Base-by-base conservation (phyloP, 305 asterid genomes). In the Nicotiana rustica region DNA sequence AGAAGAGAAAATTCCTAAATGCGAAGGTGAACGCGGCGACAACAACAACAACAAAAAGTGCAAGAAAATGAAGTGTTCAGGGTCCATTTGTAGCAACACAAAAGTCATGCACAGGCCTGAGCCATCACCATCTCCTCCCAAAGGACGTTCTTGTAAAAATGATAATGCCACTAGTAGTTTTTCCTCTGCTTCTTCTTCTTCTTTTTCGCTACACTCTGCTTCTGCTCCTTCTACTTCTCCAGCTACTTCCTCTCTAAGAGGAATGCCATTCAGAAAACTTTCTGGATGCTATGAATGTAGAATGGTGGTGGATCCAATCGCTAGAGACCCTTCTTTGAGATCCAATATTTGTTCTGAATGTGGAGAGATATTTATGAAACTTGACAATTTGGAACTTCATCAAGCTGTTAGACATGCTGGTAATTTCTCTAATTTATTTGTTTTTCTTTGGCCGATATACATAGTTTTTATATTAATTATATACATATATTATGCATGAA, bases 211-310 rank as follows among this genome's bases (percentile, higher is more conserved):
- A 65, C 82, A 84, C 38, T 84, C 92, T 44, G 82, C 94, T 10
- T 10, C 49, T 41, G 25, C 25, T 25, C 25, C 25, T 25, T 25
- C 25, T 25, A 25, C 25, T 25, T 41, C 89, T 90, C 69, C 89
- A 90, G 71, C 88, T 49, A 82, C 91, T 59, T 92, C 93, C 12
- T 88, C 98, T 29, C 87, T 93, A 82, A 86, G 94, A 75, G 91
- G 85, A 55, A 93, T 93, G 97, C 95, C 93, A 6, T 93, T 93
- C 64, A 88, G 98, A 86, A 95, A 90, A 78, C 87, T 95, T 0
- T 93, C 98, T 0, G 96, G 97, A 4, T 95, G 98, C 83, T 92
- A 93, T 75, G 98, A 95, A 84, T 95, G 98, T n/a, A 86, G 94
- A 83, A 92, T 93, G 95, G 98, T 91, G 82, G 93, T 92, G 84